Base-by-base conservation (phyloP, 2,329 filamentous ascomycete species). In the Metarhizium anisopliae region DNA sequence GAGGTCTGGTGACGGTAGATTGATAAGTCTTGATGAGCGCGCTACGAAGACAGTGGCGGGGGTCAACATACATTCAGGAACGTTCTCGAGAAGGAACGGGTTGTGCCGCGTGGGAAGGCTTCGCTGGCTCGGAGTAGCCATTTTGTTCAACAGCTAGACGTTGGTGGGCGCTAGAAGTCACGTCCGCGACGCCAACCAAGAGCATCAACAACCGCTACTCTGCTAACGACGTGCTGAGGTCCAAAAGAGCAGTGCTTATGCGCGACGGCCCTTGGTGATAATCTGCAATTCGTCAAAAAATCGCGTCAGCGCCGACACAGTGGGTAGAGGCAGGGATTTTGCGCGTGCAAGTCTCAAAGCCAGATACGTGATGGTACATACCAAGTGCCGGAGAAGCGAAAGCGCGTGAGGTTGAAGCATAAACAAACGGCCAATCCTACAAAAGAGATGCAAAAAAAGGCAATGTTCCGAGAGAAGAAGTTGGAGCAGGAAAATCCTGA, bases 11-110 rank as follows among this genome's bases (percentile, higher is more conserved):
- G 36, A 29, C 5, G 18, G 47, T 40, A 6, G 54, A 56, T 20
- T 52, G 65, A 18, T 70, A 47, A 70, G 68, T 59, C 36, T 55
- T 55, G 14, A 20, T 4, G 16, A 49, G 56, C 51, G 57, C 25
- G 35, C 45, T 47, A 52, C 52, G 42, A 53, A 38, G 42, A 54
- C n/a, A 50, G 56, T 42, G 52, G 51, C 20, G 50, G 51, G 55
- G 50, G 43, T 29, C 55, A 55, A 63, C 63, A 56, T 86, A 90
- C 86, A 81, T 53, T 75, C 66, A 54, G 86, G 86, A 55, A 85
- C 76, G 61, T 82, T 78, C 58, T 84, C 81, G 30, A 80, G 77
- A 70, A 90, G 80, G 59, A 88, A 76, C 60, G 82, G 84, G 69
- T 90, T 90, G 67, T 79, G 77, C 72, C 76, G 76, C 63, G 74